Percentiles rank a stretch among this genome's conserved stretches.
These are phyloP conservation scores for Cordyceps fumosorosea DNA, from an alignment of 2,329 filamentous ascomycete genomes.

Conservation along the genomic window DNA sequence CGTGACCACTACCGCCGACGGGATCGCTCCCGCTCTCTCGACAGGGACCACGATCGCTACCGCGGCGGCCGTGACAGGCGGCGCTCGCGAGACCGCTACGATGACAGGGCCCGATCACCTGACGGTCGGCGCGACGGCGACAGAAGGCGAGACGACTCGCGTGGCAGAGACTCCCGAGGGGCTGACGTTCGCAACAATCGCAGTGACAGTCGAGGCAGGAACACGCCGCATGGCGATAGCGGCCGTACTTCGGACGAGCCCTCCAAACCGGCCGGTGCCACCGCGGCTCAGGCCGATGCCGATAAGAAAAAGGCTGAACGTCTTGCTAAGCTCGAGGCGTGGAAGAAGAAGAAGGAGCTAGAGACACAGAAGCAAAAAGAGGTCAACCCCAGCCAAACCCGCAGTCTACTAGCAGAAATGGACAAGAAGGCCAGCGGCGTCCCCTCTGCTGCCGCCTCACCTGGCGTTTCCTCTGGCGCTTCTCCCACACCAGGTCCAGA, in stretches of 20 bases:
- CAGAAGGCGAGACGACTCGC: slow-evolving; percentile 68
- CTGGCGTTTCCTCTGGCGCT: slow-evolving; percentile 43
- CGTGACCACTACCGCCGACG: slow-evolving; percentile 56
- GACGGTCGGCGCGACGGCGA: slow-evolving; percentile 60
- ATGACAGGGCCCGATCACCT: slow-evolving; percentile 52
- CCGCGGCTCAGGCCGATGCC: slow-evolving; percentile 54
- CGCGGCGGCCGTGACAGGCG: slow-evolving; percentile 60
- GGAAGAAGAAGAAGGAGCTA: slow-evolving; percentile 84
- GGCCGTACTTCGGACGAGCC: not conserved
- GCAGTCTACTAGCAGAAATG: slow-evolving; percentile 65
- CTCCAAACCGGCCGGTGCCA: slow-evolving; percentile 33
- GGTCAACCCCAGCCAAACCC: slow-evolving; percentile 56
- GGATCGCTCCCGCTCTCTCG: slow-evolving; percentile 56
- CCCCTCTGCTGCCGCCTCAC: slow-evolving; percentile 37
- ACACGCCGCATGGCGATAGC: slow-evolving; percentile 27
- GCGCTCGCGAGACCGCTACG: slow-evolving; percentile 55
- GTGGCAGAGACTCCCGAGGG: slow-evolving; percentile 59
- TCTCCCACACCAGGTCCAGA: slow-evolving; percentile 40
- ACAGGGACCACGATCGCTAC: slow-evolving; percentile 58
- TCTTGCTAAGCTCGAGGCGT: slow-evolving; percentile 76
- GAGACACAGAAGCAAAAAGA: slow-evolving; percentile 67
- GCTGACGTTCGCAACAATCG: slow-evolving; percentile 64
- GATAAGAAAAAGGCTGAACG: slow-evolving; percentile 71
- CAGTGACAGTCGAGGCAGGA: slow-evolving; percentile 53
- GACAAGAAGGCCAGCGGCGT: slow-evolving; percentile 57